Base-by-base conservation (phyloP, 129 eudicot species). In the Centaurea solstitialis region DNA sequence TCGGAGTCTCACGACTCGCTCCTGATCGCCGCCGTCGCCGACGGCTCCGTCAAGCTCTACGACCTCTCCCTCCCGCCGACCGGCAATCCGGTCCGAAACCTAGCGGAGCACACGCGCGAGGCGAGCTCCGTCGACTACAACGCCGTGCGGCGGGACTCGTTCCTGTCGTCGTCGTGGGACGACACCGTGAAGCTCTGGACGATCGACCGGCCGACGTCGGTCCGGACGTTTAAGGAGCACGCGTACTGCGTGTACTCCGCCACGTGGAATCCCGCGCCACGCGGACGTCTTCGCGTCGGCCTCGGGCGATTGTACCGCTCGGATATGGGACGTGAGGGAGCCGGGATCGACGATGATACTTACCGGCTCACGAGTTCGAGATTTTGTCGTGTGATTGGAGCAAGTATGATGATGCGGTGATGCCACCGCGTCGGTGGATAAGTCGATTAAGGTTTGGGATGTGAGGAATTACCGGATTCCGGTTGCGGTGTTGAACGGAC, bases 311-410 rank as follows among this genome's bases (percentile, higher is more conserved):
- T 96, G 98, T 69, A 96, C 99, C 0, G 90, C 92, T 0, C 84
- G 99, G 72, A 90, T 96, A 4, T 96, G 99, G 99, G 99, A 96
- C 64, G 98, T 96, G 4, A 88, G 99, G 5, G 99, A 96, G 82
- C 98, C 99, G 18, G 97, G 97, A 7, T 93, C 98, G 0, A 96
- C 98, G 0, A 96, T 96, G 98, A 93, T 96, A 5, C 84, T 96
- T 38, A 26, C 98, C 99, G 0, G 99, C 89, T 4, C 99, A 93
- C n/a, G 98, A 96, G 9, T 90, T 91, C 13, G 99, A 96, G 71
- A 93, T 96, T 18, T 75, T 96, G 6, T 86, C 95, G 0, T 89
- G 97, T 33, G 99, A 96, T 80, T 96, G 99, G 99, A 96, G 82
- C 37, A 96, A 96, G 38, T 96, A 96, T 53, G 98, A 96, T 81